Percentiles rank a stretch among this genome's conserved stretches.
Conservation (phyloP, 805 yeast genomes). For the Kockiozyma suomiensis region DNA sequence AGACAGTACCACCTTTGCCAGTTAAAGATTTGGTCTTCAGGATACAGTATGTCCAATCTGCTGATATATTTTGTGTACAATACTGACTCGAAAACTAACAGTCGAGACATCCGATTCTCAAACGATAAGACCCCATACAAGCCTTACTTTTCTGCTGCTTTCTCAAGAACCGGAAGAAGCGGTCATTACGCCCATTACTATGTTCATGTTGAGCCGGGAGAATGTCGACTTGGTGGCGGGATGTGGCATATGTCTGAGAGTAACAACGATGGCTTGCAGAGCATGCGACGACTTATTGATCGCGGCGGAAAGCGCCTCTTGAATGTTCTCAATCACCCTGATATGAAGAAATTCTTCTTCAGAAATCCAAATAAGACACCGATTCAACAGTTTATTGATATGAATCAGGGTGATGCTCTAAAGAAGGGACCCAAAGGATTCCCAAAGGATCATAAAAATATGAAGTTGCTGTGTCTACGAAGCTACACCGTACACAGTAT, state of each 20-base stretch:
- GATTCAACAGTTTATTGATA: slow-evolving; percentile 27
- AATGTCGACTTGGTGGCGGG: slow-evolving; percentile 23
- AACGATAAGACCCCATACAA: slow-evolving; percentile 36
- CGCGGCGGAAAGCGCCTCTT: slow-evolving; percentile 28
- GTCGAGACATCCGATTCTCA: slow-evolving; percentile 34
- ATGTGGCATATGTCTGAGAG: slow-evolving; percentile 31
- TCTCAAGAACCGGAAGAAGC: slow-evolving; percentile 33
- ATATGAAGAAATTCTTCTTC: slow-evolving; percentile 16
- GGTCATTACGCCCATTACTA: slow-evolving; percentile 36
- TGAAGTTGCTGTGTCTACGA: slow-evolving; percentile 31
- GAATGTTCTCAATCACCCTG: slow-evolving; percentile 13
- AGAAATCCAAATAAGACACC: slow-evolving; percentile 7
- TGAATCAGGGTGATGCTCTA: slow-evolving; percentile 34
- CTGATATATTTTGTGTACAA: not conserved
- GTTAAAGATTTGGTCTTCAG: slow-evolving; percentile 32
- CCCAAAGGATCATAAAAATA: slow-evolving; percentile 30
- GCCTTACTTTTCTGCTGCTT: slow-evolving; percentile 35
- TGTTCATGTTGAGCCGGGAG: slow-evolving; percentile 33
- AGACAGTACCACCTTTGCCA: slow-evolving; percentile 33
- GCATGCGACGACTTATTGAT: slow-evolving; percentile 28
- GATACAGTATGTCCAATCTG: slow-evolving; percentile 21
- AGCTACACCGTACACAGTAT: slow-evolving; percentile 21
- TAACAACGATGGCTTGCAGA: slow-evolving; percentile 24
- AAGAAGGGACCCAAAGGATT: slow-evolving; percentile 34
- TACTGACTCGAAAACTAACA: not conserved